Base-by-base conservation (phyloP, 2,329 filamentous ascomycete genomes). In the Colletotrichum simmondsii region DNA sequence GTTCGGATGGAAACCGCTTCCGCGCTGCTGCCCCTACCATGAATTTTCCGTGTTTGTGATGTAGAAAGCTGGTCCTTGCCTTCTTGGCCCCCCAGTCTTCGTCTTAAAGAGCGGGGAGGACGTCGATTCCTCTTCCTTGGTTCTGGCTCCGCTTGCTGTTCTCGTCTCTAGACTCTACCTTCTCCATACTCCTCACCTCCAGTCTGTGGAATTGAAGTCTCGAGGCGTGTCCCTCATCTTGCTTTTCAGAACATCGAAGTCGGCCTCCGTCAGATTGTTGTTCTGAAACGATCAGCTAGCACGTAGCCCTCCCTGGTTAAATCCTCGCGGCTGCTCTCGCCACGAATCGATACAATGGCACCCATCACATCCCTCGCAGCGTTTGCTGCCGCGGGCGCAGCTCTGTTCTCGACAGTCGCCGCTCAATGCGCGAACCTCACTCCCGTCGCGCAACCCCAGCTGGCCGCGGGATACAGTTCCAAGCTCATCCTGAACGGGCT, bases 401-500 rank as follows among this genome's bases (percentile, higher is more conserved):
- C 62, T 22, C 46, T 73, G 19, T 42, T 74, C n/a, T 37, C 59
- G 8, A 28, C 58, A 35, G 62, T 54, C 12, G 57, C 59, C 26
- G 65, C 65, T 37, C 73, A 74, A 52, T 74, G 73, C 42, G 49
- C 66, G 16, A 54, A 56, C 26, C 58, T 73, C 42, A 73, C 70
- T 22, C 66, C 71, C 46, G 58, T 60, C 57, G 65, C 70, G n/a
- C 65, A 66, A 24, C 71, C 74, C 14, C 49, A 67, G 68, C 65
- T 78, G 16, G 78, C 78, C 12, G 65, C 75, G 0, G 79, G 78
- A 16, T 76, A 80, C n/a, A 53, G 74, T 16, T 77, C 75, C 69
- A 78, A 77, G 64, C 72, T 81, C 5, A 63, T 81, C 53, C 52
- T 74, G 16, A 80, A 77, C 59, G 77, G 75, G 16, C 74, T 81